These are phyloP conservation scores for Pestalotiopsis sp. DNA, from an alignment of 2,329 filamentous ascomycete species.

Conservation along the genomic window DNA sequence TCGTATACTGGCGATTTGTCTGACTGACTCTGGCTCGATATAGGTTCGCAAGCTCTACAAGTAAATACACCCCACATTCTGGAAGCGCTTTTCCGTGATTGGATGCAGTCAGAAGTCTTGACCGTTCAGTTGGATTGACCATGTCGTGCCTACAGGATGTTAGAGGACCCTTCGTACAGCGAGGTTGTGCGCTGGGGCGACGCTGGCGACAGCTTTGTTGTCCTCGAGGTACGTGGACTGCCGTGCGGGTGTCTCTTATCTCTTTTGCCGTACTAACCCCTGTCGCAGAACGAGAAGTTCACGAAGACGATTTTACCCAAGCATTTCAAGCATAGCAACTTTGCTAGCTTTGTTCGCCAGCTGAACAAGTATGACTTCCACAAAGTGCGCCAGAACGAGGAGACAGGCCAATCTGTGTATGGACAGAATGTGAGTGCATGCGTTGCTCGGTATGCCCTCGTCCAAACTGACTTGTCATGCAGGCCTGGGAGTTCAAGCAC, in stretches of 20 bases:
- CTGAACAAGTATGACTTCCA: slow-evolving; percentile 84
- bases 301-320: slow-evolving; percentile 81
- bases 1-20: slow-evolving; percentile 2
- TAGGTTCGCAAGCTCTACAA: slow-evolving; percentile 98
- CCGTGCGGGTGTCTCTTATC: slow-evolving; percentile 14
- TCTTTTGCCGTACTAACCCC: slow-evolving; percentile 21
- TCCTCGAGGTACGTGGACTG: slow-evolving; percentile 75
- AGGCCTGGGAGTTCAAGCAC: slow-evolving; percentile 97
- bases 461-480: slow-evolving; percentile 29
- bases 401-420: slow-evolving; percentile 79
- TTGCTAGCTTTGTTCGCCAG: slow-evolving; percentile 77
- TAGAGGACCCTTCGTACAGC: slow-evolving; percentile 91
- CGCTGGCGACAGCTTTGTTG: slow-evolving; percentile 93
- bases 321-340: slow-evolving; percentile 85
- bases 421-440: slow-evolving; percentile 69
- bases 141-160: slow-evolving; percentile 68
- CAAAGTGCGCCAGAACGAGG: slow-evolving; percentile 89
- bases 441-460: slow-evolving; percentile 16
- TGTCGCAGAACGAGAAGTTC: slow-evolving; percentile 82
- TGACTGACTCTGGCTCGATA: slow-evolving; percentile 17
- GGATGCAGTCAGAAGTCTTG: not conserved
- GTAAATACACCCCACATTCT: slow-evolving; percentile 56
- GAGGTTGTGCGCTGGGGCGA: slow-evolving; percentile 95
- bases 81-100: not conserved
- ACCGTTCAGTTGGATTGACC: slow-evolving; percentile 1